Evolutionary conservation across 2,329 filamentous ascomycete genomes (phyloP).

Genomic region (Claviceps sp.): DNA sequence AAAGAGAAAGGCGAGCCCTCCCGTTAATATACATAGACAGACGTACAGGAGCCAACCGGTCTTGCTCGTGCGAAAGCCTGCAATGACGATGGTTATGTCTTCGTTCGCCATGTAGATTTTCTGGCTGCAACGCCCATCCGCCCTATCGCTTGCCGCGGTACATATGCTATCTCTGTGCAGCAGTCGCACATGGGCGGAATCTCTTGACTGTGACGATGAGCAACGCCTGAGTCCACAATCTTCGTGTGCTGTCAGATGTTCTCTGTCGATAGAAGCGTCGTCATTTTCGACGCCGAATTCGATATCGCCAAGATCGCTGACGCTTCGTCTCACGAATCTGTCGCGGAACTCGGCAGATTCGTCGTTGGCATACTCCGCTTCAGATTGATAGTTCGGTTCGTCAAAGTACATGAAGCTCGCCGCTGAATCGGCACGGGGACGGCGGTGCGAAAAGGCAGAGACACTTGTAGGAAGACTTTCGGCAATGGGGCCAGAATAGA

Average conservation of each 20-base stretch:
- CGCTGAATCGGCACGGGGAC: constrained; percentile 67
- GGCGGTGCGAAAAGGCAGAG: constrained; percentile 80
- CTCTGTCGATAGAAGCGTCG: constrained; percentile 26
- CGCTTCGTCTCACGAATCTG: constrained; percentile 16
- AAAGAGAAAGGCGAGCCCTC: constrained; percentile 70
- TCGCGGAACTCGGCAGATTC: constrained; percentile 14
- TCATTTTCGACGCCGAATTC: constrained; percentile 28
- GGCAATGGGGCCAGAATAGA: constrained; percentile 84
- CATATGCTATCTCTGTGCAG: constrained; percentile 56
- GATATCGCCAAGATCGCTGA: constrained; percentile 26
- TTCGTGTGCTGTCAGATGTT: constrained; percentile 25
- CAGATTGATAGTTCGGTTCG: constrained; percentile 28
- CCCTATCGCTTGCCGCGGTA: constrained; percentile 52
- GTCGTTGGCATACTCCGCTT: constrained; percentile 15
- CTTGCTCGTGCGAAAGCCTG: constrained; percentile 71
- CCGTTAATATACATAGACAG: constrained; percentile 54
- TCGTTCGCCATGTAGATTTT: constrained; percentile 90
- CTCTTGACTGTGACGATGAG: constrained; percentile 46
- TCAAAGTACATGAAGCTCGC: constrained; percentile 86
- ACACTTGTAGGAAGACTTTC: constrained; percentile 93
- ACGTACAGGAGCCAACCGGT: constrained; percentile 58
- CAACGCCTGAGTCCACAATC: constrained; percentile 43
- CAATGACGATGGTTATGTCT: constrained; percentile 85
- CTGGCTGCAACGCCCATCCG: constrained; percentile 58
- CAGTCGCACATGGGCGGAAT: constrained; percentile 48